Conservation (phyloP, 257 asterid species). For the Ehretia macrophylla region DNA sequence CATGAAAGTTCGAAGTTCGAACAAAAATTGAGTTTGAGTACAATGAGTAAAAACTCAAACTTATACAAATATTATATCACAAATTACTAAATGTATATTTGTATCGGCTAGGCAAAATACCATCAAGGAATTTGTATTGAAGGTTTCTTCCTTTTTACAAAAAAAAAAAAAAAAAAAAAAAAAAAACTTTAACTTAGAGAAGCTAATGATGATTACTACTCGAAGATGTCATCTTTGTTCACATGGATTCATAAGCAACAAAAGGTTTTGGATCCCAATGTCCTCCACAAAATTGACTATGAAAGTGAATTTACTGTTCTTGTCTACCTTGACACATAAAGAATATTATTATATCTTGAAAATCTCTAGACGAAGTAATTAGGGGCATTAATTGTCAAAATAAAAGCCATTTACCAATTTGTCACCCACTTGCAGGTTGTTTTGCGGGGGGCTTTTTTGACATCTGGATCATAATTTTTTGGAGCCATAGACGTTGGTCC, state of each 20-base stretch:
- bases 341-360: conserved; percentile 8
- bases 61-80: too few relatives aligned
- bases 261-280: conserved; percentile 20
- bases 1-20: too few relatives aligned
- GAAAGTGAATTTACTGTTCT: conserved; percentile 18
- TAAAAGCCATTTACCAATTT: not conserved
- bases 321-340: conserved; percentile 17
- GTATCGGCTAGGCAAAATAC: too few relatives aligned
- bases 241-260: not conserved
- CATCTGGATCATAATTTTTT: not conserved
- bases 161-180: too few relatives aligned
- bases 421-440: not conserved
- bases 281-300: conserved; percentile 16
- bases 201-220: too few relatives aligned
- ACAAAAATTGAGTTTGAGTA: too few relatives aligned
- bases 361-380: conserved; percentile 17
- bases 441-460: not conserved
- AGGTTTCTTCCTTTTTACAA: too few relatives aligned
- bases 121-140: too few relatives aligned
- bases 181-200: too few relatives aligned
- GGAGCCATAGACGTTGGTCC: not conserved
- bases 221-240: too few relatives aligned
- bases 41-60: too few relatives aligned
- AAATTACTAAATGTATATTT: too few relatives aligned
- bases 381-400: conserved; percentile 9